Evolutionary conservation across 2,329 filamentous ascomycete genomes (phyloP), one percentile per base, ranked within the genome.

Genomic region (Aspergillus sp.): DNA sequence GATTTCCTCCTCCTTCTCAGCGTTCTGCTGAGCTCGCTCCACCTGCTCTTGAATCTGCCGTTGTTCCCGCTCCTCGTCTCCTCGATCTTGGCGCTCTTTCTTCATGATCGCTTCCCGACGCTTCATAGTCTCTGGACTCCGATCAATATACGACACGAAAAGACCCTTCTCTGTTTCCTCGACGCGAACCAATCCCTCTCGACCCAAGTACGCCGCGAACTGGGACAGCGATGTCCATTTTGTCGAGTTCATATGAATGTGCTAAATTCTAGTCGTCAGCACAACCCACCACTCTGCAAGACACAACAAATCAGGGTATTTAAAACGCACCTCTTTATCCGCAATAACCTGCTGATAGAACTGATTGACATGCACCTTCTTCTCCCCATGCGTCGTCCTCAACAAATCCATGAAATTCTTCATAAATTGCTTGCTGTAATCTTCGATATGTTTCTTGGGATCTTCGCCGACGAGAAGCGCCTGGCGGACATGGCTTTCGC

Each of bases 291-390:
- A n/a, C n/a, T 4, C 18, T 20, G 6, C 4, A 57, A n/a, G 16
- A n/a, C 31, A 46, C 54, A 32, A 16, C 6, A 24, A 55, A 10
- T 42, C 6, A 12, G 1, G 26, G 3, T 16, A 5, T 36, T 11
- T 11, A 50, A 50, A 46, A 67, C 68, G 63, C 42, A 70, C 67
- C 69, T 92, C 84, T 75, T 93, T 92, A 67, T 94, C 89, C 16
- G 87, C 84, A 67, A 98, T 97, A 69, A 96, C 95, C 71, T 93
- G 89, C 73, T 98, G 92, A 77, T 99, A 99, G 75, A 98, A 98
- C 62, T 91, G 88, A 71, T 99, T 99, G 54, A 93, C 86, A 36
- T 93, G 85, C 1, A 98, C 87, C 68, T 87, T 85, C 76, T 99
- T 99, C 77, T 96, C 92, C 63, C 92, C 92, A 70, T 99, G 95